Conservation (phyloP, 257 asterid species). For the Avicennia marina region DNA sequence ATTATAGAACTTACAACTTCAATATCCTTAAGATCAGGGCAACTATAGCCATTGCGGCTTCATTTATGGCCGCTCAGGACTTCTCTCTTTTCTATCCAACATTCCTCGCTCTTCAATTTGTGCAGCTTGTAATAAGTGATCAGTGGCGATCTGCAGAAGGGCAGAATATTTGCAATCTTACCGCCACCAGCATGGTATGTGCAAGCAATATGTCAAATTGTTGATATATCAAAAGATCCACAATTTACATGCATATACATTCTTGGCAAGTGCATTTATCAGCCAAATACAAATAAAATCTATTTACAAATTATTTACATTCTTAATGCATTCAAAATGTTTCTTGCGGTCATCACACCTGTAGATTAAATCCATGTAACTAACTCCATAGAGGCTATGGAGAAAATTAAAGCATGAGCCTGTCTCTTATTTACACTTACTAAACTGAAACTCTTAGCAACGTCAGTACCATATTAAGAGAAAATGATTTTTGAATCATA, state of each 20-base stretch:
- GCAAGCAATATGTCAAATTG: not conserved
- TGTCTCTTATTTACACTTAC: not conserved
- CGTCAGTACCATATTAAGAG: too few species aligned
- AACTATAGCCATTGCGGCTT: constrained; percentile 86
- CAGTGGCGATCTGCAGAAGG: constrained; percentile 76
- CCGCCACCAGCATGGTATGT: constrained; percentile 3
- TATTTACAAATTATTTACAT: not conserved
- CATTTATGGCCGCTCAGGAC: constrained; percentile 86
- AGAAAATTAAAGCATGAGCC: not conserved
- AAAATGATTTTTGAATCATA: not conserved
- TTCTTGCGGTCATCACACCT: too few species aligned
- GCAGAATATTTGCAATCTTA: not conserved
- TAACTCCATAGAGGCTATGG: not conserved
- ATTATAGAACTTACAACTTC: constrained; percentile 66
- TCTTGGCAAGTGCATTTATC: not conserved
- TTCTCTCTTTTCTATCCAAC: constrained; percentile 88
- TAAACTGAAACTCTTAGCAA: too few species aligned
- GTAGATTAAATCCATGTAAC: too few species aligned
- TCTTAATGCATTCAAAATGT: not conserved
- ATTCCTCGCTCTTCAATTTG: constrained; percentile 94
- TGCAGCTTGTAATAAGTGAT: constrained; percentile 96
- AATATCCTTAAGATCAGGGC: constrained; percentile 83
- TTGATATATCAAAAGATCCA: not conserved
- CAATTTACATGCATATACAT: not conserved
- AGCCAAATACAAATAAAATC: too few species aligned